A percentile compares a stretch with the other conserved stretches of the same genome.
phyloP scores from a whole-genome alignment of 108 stramenopile genomes.

The Cyclostephanos tholiformis region DNA sequence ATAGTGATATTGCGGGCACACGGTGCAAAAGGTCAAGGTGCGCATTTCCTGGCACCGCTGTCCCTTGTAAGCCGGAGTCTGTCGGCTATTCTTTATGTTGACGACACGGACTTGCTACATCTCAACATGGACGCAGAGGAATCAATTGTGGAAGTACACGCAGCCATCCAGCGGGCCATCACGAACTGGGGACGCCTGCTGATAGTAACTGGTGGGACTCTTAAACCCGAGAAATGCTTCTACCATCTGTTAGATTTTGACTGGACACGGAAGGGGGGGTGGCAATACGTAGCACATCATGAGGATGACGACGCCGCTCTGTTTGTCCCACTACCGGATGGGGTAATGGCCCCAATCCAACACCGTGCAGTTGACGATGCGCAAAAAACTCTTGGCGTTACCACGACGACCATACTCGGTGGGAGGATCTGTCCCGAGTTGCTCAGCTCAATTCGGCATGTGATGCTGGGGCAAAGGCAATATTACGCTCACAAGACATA shows the following conservation, averaged over 20 bases:
- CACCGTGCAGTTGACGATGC: not conserved
- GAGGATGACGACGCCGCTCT: not conserved
- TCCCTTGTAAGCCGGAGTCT: not conserved
- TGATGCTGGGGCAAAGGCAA: too few species aligned
- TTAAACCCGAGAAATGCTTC: slow-evolving; percentile 28
- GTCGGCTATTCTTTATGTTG: slow-evolving; percentile 10
- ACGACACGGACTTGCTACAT: slow-evolving; percentile 15
- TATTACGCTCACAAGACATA: too few species aligned
- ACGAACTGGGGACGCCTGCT: slow-evolving; percentile 5
- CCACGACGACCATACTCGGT: too few species aligned
- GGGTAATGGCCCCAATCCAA: not conserved
- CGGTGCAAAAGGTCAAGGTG: not conserved
- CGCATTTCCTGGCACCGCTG: slow-evolving; percentile 5
- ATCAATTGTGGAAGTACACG: not conserved
- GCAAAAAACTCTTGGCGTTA: slow-evolving; percentile 12
- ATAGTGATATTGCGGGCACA: slow-evolving; percentile 19
- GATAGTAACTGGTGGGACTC: slow-evolving; percentile 14
- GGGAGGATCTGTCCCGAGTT: too few species aligned
- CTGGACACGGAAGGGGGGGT: slow-evolving; percentile 4
- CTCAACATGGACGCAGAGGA: not conserved
- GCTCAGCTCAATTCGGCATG: too few species aligned
- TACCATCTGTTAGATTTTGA: slow-evolving; percentile 14
- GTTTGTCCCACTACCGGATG: slow-evolving; percentile 6
- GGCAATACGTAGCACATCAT: not conserved
- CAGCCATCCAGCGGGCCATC: not conserved